Evolutionary conservation across 768 basidiomycete genomes (phyloP), one percentile per base, ranked within the genome.

Genomic region (Exidia glandulosa): DNA sequence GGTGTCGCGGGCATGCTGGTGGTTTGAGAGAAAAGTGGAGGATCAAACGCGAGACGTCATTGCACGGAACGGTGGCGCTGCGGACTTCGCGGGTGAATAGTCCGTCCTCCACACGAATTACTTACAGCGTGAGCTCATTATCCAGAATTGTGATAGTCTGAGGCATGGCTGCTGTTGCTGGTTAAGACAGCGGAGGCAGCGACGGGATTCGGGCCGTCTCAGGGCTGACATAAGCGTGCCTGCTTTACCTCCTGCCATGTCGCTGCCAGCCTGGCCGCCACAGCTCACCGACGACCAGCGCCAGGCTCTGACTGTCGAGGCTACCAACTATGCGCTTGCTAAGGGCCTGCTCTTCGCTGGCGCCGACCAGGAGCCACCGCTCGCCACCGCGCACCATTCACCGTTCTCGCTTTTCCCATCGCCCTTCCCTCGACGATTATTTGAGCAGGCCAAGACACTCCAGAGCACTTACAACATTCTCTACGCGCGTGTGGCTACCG

Each of bases 401-500:
- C 96, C 96, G 0, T 74, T 97, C 63, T 81, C 94, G 0, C 76
- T 99, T 41, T 81, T 94, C 65, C 95, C 96, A 1, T 83, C 91
- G 0, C 91, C 94, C 0, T 82, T 96, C 63, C 94, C 95, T 1
- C 79, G 86, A 14, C 59, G 70, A 2, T 74, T 90, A 14, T 96
- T 94, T 68, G 65, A 80, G 3, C 76, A 77, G 23, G 91, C 88
- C 0, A 71, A 79, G 60, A 70, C 72, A 41, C 70, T 98, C 2
- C 94, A 97, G 68, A 77, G 77, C 2, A 70, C 81, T 0, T 98
- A 94, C 71, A 95, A 97, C 72, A 75, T 80, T 0, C 76, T 98
- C 2, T 99, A 99, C 67, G 83, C 91, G 0, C 79, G 88, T 13
- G 77, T 97, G 58, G 87, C 95, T 1, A 76, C 83, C 66, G 88